Evolutionary conservation across 2,329 filamentous ascomycete species (phyloP).

Genomic region (Fusarium praegraminearum): DNA sequence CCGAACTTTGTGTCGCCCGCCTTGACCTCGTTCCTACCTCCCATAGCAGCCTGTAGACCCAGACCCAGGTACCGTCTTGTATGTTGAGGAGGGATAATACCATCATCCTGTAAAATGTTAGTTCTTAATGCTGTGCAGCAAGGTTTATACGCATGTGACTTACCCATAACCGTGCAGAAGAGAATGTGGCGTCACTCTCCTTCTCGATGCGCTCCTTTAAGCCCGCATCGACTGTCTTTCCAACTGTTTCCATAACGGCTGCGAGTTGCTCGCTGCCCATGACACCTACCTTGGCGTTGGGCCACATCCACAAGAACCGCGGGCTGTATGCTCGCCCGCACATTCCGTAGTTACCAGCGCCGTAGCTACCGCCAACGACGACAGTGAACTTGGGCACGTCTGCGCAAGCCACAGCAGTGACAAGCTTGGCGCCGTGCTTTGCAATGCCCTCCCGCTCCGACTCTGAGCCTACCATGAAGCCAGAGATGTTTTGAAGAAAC

Average conservation of each 20-base stretch:
- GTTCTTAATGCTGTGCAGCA: background rate
- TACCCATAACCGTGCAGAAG: constrained; percentile 89
- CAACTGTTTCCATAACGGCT: constrained; percentile 94
- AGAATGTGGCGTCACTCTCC: constrained; percentile 91
- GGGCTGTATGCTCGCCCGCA: constrained; percentile 95
- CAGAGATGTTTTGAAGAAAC: constrained; percentile 96
- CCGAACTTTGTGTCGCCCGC: constrained; percentile 77
- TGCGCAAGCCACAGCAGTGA: constrained; percentile 93
- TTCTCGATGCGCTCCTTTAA: constrained; percentile 86
- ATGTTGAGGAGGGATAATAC: constrained; percentile 81
- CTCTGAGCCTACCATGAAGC: constrained; percentile 97
- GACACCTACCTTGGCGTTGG: constrained; percentile 93
- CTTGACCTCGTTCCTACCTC: constrained; percentile 72
- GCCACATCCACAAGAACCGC: constrained; percentile 95
- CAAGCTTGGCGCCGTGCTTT: constrained; percentile 97
- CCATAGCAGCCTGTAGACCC: constrained; percentile 77
- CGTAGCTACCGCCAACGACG: constrained; percentile 91
- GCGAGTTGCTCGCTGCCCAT: constrained; percentile 96
- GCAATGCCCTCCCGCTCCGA: constrained; percentile 96
- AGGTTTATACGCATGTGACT: constrained; percentile 41
- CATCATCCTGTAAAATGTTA: constrained; percentile 71
- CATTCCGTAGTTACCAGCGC: constrained; percentile 98
- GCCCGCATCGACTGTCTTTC: constrained; percentile 82
- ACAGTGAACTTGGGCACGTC: constrained; percentile 97
- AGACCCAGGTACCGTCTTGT: constrained; percentile 79